Evolutionary conservation across 306 rosid genomes (phyloP).

Genomic region (Geum urbanum): DNA sequence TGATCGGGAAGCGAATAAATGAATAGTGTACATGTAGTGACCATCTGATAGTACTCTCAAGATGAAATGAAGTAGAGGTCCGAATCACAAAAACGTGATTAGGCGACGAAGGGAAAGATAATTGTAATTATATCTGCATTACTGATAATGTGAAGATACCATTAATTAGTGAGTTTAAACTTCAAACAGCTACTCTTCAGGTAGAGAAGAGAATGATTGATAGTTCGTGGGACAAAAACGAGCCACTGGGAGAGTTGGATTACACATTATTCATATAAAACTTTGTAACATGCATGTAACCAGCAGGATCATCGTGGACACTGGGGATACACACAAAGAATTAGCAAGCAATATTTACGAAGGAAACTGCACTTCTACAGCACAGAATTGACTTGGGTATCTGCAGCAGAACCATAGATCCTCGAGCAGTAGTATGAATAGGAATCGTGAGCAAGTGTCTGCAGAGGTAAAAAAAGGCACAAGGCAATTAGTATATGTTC

Average conservation of each 20-base stretch:
- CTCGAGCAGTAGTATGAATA: slow-evolving; percentile 39
- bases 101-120: no score
- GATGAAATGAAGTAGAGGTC: no score
- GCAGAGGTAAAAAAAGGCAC: slow-evolving; percentile 30
- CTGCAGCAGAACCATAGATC: slow-evolving; percentile 26
- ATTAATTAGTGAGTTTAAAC: neutral
- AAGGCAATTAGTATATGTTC: slow-evolving; percentile 5
- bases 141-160: neutral
- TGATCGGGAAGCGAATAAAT: no score
- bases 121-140: no score
- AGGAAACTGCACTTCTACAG: slow-evolving; percentile 13
- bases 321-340: neutral
- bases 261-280: neutral
- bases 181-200: neutral
- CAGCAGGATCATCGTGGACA: neutral
- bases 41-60: no score
- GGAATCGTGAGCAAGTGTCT: slow-evolving; percentile 96
- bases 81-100: no score
- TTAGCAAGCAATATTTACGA: neutral
- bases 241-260: neutral
- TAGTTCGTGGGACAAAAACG: neutral
- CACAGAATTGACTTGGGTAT: slow-evolving; percentile 22
- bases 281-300: neutral
- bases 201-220: neutral
- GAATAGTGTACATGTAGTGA: no score